Evolutionary conservation across 805 yeast genomes (phyloP).

Genomic region (Candida manassasensis): DNA sequence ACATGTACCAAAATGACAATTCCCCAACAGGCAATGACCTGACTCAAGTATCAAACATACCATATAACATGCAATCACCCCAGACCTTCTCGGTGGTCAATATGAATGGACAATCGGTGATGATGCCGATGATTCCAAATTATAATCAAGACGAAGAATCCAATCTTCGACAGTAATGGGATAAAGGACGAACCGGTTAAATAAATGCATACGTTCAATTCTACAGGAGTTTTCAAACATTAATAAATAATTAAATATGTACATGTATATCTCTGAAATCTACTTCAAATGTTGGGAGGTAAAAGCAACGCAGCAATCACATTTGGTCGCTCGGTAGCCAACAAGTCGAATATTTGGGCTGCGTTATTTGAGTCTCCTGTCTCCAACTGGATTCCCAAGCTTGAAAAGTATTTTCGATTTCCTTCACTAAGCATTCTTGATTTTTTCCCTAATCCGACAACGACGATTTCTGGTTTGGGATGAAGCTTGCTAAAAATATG

Average conservation of each 20-base stretch:
- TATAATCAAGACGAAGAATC: constrained; percentile 2
- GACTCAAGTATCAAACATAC: neutral
- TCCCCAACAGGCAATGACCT: constrained; percentile 4
- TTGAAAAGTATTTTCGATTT: constrained; percentile 45
- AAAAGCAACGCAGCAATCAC: constrained; percentile 70
- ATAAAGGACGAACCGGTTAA: no score
- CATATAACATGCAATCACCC: constrained; percentile 1
- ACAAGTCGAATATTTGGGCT: constrained; percentile 64
- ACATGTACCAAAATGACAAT: constrained; percentile 11
- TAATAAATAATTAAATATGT: neutral
- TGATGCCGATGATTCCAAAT: constrained; percentile 3
- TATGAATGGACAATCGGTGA: constrained; percentile 5
- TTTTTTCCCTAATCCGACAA: constrained; percentile 65
- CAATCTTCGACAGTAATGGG: neutral
- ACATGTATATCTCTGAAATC: neutral
- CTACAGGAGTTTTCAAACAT: neutral
- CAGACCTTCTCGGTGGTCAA: constrained; percentile 1
- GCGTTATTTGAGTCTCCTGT: constrained; percentile 60
- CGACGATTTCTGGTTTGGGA: constrained; percentile 75
- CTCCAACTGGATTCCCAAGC: constrained; percentile 67
- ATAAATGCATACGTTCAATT: neutral
- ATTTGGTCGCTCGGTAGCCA: constrained; percentile 75
- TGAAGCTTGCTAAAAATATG: constrained; percentile 50
- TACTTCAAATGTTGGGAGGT: constrained; percentile 57
- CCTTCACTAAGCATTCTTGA: constrained; percentile 59